These are phyloP conservation scores for Acanthochlamys bracteata DNA, from an alignment of 106 monocot species.

Conservation along the genomic window DNA sequence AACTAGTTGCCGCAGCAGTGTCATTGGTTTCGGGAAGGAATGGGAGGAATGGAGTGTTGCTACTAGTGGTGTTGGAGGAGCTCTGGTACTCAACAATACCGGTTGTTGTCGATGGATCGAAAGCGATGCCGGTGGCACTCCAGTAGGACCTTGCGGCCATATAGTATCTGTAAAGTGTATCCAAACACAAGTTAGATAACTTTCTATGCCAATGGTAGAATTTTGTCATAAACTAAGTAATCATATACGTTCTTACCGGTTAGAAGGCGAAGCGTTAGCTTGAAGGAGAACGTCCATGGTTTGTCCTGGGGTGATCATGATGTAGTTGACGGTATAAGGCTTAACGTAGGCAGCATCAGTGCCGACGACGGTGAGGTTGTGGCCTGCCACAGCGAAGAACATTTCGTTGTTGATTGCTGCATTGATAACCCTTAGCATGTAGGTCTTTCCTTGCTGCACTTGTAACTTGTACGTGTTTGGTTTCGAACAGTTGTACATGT, in stretches of 20 bases:
- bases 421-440: slow-evolving; percentile 51
- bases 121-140: not conserved
- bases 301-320: slow-evolving; percentile 56
- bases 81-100: slow-evolving; percentile 29
- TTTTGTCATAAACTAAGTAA: not conserved
- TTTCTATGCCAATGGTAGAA: too few relatives aligned
- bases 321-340: slow-evolving; percentile 29
- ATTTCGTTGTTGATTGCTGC: slow-evolving; percentile 39
- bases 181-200: too few relatives aligned
- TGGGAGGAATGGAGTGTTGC: slow-evolving; percentile 3
- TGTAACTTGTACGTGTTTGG: slow-evolving; percentile 19
- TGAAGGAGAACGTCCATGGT: slow-evolving; percentile 48
- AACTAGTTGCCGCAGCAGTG: slow-evolving; percentile 23
- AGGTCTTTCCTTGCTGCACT: slow-evolving; percentile 40
- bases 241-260: not conserved
- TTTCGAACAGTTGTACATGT: slow-evolving; percentile 3
- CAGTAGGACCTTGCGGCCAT: slow-evolving; percentile 23
- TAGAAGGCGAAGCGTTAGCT: slow-evolving; percentile 17
- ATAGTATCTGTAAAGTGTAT: slow-evolving; percentile 22
- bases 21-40: slow-evolving; percentile 24
- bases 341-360: slow-evolving; percentile 46
- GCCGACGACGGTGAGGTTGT: slow-evolving; percentile 42
- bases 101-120: slow-evolving; percentile 32
- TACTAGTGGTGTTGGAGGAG: not conserved
- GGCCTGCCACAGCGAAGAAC: slow-evolving; percentile 46